A percentile compares a stretch with the other conserved stretches of the same genome.
Conservation (phyloP, 1,284 basidiomycete species). For the Irpex sp. region DNA sequence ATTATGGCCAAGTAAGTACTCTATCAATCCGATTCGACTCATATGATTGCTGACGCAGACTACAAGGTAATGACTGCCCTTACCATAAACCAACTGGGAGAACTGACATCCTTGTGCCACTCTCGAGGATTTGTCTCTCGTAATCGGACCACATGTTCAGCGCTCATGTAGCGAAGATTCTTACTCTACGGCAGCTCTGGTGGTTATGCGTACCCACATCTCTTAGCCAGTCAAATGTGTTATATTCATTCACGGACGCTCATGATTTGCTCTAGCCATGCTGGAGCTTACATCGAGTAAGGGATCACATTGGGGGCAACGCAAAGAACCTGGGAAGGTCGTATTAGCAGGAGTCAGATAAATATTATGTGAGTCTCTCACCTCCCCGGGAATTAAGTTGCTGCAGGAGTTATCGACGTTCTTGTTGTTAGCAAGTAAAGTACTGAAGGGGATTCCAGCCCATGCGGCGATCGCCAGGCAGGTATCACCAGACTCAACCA, state of each 20-base stretch:
- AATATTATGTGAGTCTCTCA: conserved; percentile 19
- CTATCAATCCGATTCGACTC: no score
- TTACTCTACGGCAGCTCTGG: no score
- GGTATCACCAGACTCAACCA: conserved; percentile 30
- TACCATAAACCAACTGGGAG: no score
- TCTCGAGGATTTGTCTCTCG: no score
- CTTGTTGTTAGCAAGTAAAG: conserved; percentile 52
- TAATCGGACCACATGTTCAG: no score
- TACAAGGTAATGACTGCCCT: no score
- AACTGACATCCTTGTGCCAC: no score
- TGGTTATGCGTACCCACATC: not conserved
- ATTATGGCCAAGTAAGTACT: no score
- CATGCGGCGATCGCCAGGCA: conserved; percentile 11
- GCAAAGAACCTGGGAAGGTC: conserved; percentile 2
- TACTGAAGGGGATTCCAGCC: conserved; percentile 6
- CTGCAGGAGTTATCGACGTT: conserved; percentile 47
- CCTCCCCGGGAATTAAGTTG: conserved; percentile 63
- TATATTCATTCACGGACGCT: not conserved
- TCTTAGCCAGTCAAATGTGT: not conserved
- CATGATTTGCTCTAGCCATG: not conserved
- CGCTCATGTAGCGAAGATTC: no score
- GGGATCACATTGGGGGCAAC: not conserved
- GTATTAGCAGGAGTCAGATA: not conserved
- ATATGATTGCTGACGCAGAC: no score
- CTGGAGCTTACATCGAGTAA: not conserved